Conservation (phyloP, 2,329 filamentous ascomycete species). For the Cladosporium cucumerinum region DNA sequence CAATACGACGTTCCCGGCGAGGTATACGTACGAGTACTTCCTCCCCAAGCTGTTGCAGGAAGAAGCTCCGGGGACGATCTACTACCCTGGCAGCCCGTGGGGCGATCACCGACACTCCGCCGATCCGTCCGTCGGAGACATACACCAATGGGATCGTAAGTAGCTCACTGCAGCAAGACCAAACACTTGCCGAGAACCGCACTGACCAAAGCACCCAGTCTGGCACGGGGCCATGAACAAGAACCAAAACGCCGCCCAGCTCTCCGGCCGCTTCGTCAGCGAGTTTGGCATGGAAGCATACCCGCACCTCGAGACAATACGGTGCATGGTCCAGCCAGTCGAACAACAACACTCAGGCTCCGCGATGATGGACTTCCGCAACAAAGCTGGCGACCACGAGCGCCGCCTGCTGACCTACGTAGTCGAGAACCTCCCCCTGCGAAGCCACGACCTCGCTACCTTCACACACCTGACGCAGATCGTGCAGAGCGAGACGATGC, state of each 20-base stretch:
- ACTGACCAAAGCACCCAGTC: conserved; percentile 40
- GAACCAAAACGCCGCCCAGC: conserved; percentile 83
- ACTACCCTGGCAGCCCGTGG: conserved; percentile 82
- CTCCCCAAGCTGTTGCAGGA: conserved; percentile 69
- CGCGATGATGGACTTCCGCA: conserved; percentile 88
- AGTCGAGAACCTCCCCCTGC: conserved; percentile 75
- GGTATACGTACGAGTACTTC: conserved; percentile 86
- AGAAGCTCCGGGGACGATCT: conserved; percentile 64
- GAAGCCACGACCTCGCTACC: conserved; percentile 52
- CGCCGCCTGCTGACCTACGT: conserved; percentile 82
- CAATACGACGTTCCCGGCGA: conserved; percentile 80
- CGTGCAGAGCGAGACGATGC: conserved; percentile 58
- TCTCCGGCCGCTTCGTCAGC: conserved; percentile 85
- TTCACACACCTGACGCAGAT: conserved; percentile 56
- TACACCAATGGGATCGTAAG: conserved; percentile 86
- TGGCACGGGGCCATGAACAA: conserved; percentile 92
- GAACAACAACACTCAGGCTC: conserved; percentile 79
- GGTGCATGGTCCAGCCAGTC: conserved; percentile 71
- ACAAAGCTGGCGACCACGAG: conserved; percentile 89
- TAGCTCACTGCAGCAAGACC: no score
- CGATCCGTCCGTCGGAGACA: conserved; percentile 79
- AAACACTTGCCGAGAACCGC: not conserved
- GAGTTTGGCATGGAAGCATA: conserved; percentile 97
- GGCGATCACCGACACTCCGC: conserved; percentile 69
- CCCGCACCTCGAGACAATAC: conserved; percentile 78